Evolutionary conservation across 768 basidiomycete species (phyloP).

Genomic region (Pleurotus tuber-regium): DNA sequence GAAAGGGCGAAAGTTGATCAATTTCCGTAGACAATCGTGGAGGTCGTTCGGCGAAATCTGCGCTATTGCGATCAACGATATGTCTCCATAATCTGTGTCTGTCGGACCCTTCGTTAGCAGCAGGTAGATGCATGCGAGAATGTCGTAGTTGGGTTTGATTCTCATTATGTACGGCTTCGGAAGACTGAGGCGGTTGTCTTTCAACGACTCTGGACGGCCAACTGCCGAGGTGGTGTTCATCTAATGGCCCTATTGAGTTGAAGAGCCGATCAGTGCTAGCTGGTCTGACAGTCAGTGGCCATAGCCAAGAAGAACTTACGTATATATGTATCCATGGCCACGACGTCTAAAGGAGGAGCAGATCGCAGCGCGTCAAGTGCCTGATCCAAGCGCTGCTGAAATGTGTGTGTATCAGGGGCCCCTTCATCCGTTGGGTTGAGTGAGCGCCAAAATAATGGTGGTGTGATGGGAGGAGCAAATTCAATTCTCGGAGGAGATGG

Average conservation of each 20-base stretch:
- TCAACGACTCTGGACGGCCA: too few relatives aligned
- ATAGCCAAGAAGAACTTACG: too few relatives aligned
- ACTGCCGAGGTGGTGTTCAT: too few relatives aligned
- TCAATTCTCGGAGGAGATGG: slow-evolving; percentile 1
- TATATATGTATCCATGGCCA: neutral
- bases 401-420: slow-evolving; percentile 14
- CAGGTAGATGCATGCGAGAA: too few relatives aligned
- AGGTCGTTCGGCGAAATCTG: neutral
- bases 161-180: too few relatives aligned
- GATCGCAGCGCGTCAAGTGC: slow-evolving; percentile 32
- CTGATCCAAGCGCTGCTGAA: slow-evolving; percentile 32
- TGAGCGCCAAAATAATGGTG: neutral
- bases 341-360: slow-evolving; percentile 23
- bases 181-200: too few relatives aligned
- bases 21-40: neutral
- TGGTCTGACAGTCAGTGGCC: too few relatives aligned
- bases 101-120: too few relatives aligned
- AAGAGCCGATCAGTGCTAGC: too few relatives aligned
- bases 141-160: too few relatives aligned
- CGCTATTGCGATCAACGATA: neutral
- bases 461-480: neutral
- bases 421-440: neutral
- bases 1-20: slow-evolving; percentile 4
- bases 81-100: too few relatives aligned
- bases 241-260: too few relatives aligned